phyloP scores from a whole-genome alignment of 805 yeast species.

The Saccharomyces jurei region DNA sequence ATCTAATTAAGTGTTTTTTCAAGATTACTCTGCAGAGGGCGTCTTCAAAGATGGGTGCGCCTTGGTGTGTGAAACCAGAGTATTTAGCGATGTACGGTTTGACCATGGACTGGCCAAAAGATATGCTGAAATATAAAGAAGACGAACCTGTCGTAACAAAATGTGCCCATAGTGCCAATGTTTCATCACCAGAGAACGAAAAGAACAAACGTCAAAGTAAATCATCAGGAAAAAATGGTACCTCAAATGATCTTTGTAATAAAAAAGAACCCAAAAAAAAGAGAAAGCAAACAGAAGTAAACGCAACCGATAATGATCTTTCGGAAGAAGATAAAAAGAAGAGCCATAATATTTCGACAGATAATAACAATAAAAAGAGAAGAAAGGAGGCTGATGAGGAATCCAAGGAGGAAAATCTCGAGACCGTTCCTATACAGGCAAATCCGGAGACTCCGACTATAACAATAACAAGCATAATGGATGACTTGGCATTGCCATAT shows the following conservation, averaged over 20 bases:
- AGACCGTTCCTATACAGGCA: slow-evolving; percentile 1
- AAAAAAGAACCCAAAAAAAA: slow-evolving; percentile 2
- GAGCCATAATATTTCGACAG: slow-evolving; percentile 16
- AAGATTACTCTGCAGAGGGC: slow-evolving; percentile 62
- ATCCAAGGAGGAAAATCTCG: slow-evolving; percentile 1
- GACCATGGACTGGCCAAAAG: slow-evolving; percentile 29
- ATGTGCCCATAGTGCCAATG: slow-evolving; percentile 9
- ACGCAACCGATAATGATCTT: slow-evolving; percentile 4
- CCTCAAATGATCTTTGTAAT: background rate
- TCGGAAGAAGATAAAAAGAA: slow-evolving; percentile 9
- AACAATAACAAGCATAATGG: slow-evolving; percentile 18
- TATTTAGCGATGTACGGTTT: slow-evolving; percentile 36
- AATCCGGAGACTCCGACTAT: background rate
- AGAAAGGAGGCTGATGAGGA: slow-evolving; percentile 4
- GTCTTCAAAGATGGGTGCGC: slow-evolving; percentile 81
- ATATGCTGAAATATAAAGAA: slow-evolving; percentile 26
- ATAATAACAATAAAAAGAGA: slow-evolving; percentile 9
- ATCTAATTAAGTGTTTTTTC: slow-evolving; percentile 81
- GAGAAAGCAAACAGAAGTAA: background rate
- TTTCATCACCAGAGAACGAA: slow-evolving; percentile 19
- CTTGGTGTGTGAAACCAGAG: slow-evolving; percentile 84
- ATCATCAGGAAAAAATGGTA: background rate
- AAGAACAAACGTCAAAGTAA: slow-evolving; percentile 11
- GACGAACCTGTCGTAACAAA: slow-evolving; percentile 13
- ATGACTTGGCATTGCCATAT: slow-evolving; percentile 23